Conservation (phyloP, 805 yeast species). For the Candida silvicultrix region DNA sequence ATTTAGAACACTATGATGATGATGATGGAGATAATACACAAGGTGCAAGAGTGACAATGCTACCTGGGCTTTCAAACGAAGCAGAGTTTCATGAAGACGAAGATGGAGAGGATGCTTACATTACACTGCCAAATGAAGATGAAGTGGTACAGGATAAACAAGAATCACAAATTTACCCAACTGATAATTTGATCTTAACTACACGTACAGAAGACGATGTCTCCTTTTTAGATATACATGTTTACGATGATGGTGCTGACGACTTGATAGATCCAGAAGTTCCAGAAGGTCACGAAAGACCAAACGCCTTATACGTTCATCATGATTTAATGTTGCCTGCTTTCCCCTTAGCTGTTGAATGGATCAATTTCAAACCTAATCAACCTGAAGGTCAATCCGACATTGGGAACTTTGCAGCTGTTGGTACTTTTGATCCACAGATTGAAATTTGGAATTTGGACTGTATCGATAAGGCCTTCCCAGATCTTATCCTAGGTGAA, state of each 20-base stretch:
- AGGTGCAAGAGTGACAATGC: constrained; percentile 60
- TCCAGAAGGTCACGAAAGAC: constrained; percentile 67
- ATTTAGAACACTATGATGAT: constrained; percentile 78
- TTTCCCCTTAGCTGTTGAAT: constrained; percentile 93
- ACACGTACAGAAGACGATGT: constrained; percentile 96
- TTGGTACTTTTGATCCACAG: constrained; percentile 96
- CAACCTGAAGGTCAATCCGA: constrained; percentile 36
- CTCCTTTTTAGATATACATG: constrained; percentile 86
- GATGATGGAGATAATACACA: constrained; percentile 39
- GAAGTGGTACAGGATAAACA: constrained; percentile 73
- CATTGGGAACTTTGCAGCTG: constrained; percentile 87
- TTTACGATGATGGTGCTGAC: constrained; percentile 91
- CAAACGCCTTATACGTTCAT: constrained; percentile 78
- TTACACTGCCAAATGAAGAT: constrained; percentile 38
- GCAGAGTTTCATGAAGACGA: constrained; percentile 49
- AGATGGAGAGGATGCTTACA: constrained; percentile 37
- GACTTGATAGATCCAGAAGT: constrained; percentile 69
- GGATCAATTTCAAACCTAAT: constrained; percentile 76
- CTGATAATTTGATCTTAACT: constrained; percentile 84
- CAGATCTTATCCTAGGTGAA: constrained; percentile 88
- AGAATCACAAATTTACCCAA: constrained; percentile 81
- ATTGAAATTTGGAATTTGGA: constrained; percentile 97
- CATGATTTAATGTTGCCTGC: constrained; percentile 97
- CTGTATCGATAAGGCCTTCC: constrained; percentile 87
- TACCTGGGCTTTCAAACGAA: constrained; percentile 64